These are phyloP conservation scores for Dittrichia graveolens DNA, from an alignment of 129 eudicot species.

Conservation along the genomic window DNA sequence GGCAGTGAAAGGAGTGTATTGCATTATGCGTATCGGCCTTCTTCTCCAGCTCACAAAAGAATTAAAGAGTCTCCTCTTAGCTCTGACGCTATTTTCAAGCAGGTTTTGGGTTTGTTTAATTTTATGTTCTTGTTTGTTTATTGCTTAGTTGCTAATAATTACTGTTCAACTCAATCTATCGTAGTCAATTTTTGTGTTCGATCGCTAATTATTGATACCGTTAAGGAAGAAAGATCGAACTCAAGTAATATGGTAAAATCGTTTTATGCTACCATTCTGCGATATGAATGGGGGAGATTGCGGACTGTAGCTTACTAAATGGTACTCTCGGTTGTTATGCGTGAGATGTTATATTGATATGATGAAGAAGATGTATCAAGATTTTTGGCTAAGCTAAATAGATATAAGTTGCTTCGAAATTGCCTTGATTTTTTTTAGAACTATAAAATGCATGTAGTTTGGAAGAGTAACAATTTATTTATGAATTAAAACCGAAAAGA, in stretches of 20 bases:
- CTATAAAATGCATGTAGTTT: not conserved
- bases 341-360: not conserved
- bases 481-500: not conserved
- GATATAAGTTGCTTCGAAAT: slow-evolving; percentile 3
- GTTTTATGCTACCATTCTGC: not conserved
- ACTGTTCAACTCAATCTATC: not conserved
- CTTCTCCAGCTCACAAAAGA: slow-evolving; percentile 81
- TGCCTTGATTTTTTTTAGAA: not conserved
- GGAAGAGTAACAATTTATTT: not conserved
- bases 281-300: not conserved
- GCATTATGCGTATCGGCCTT: slow-evolving; percentile 59
- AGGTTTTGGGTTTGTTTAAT: slow-evolving; percentile 43
- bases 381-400: not conserved
- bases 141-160: slow-evolving; percentile 4
- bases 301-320: not conserved
- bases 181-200: not conserved
- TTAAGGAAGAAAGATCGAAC: not conserved
- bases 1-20: slow-evolving; percentile 15
- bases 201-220: not conserved
- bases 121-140: not conserved
- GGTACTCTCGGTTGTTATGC: slow-evolving; percentile 9
- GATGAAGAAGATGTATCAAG: not conserved
- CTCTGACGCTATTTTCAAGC: slow-evolving; percentile 91
- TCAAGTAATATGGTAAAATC: not conserved
- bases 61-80: slow-evolving; percentile 89